A percentile compares a stretch with the other conserved stretches of the same genome.
These are phyloP conservation scores for Clavulina sp. DNA, from an alignment of 768 basidiomycete genomes.

Conservation along the genomic window DNA sequence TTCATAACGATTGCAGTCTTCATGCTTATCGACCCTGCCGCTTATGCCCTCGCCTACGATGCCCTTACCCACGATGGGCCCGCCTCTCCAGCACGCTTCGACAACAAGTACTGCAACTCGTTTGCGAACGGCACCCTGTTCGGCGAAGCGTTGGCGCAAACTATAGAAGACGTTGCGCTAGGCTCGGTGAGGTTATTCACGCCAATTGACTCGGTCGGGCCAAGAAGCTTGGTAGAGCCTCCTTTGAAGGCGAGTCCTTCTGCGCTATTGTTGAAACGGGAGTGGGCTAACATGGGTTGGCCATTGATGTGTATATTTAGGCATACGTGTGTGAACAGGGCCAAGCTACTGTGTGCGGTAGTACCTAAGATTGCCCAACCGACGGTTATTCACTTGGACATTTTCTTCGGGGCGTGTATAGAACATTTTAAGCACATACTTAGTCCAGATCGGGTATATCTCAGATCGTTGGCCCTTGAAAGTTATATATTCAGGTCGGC, in stretches of 20 bases:
- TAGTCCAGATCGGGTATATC: too few species aligned
- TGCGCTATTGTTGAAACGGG: not conserved
- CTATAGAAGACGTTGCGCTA: too few species aligned
- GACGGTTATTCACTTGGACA: too few species aligned
- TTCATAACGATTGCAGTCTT: not conserved
- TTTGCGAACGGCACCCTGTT: not conserved
- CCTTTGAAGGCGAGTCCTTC: not conserved
- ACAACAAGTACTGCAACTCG: not conserved
- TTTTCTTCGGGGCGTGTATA: too few species aligned
- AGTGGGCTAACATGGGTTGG: not conserved
- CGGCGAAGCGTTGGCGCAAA: not conserved
- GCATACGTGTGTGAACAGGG: not conserved
- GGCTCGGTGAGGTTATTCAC: too few species aligned
- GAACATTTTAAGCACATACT: too few species aligned
- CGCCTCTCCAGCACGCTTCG: constrained; percentile 9
- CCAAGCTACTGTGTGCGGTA: not conserved
- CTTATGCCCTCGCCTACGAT: constrained; percentile 15
- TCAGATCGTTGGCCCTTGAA: too few species aligned
- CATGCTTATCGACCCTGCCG: constrained; percentile 14
- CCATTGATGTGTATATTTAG: not conserved
- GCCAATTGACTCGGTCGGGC: not conserved
- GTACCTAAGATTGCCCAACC: too few species aligned
- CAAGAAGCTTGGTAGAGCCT: not conserved
- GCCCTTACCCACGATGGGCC: constrained; percentile 12
- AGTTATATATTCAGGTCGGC: too few species aligned